phyloP scores from a whole-genome alignment of 2,329 filamentous ascomycete genomes.

The Diaporthe citriasiana region DNA sequence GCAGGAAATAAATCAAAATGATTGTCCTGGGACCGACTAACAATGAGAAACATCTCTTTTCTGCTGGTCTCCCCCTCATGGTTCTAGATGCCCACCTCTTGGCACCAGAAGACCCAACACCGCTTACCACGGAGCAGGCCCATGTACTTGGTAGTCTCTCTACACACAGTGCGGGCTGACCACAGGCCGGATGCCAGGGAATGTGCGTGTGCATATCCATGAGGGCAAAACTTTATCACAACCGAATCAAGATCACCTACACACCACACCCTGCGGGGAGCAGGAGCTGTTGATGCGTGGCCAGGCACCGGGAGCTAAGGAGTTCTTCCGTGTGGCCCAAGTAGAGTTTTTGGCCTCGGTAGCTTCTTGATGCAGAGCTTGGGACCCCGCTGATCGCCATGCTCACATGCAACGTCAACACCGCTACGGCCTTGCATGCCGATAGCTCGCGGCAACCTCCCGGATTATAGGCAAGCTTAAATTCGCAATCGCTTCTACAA shows the following conservation, averaged over 20 bases:
- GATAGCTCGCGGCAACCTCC: constrained; percentile 16
- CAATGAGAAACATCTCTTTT: background rate
- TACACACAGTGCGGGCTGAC: background rate
- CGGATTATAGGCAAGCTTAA: constrained; percentile 5
- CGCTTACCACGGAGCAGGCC: background rate
- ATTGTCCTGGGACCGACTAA: too few species aligned
- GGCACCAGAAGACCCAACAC: background rate
- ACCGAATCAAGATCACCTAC: constrained; percentile 1
- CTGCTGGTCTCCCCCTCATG: background rate
- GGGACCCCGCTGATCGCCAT: background rate
- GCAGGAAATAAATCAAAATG: background rate
- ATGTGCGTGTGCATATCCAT: constrained; percentile 3
- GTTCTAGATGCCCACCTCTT: background rate
- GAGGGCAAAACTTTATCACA: background rate
- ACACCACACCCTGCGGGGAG: background rate
- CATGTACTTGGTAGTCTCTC: background rate
- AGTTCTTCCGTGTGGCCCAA: constrained; percentile 13
- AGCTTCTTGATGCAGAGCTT: constrained; percentile 1
- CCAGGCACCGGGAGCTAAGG: background rate
- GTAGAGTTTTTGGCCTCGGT: background rate
- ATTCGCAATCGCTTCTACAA: background rate
- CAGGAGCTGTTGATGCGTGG: background rate
- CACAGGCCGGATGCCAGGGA: background rate
- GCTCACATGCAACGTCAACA: constrained; percentile 1
- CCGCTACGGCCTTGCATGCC: background rate